Conservation (phyloP, 73 alveolate species). For the Halteria grandinella region DNA sequence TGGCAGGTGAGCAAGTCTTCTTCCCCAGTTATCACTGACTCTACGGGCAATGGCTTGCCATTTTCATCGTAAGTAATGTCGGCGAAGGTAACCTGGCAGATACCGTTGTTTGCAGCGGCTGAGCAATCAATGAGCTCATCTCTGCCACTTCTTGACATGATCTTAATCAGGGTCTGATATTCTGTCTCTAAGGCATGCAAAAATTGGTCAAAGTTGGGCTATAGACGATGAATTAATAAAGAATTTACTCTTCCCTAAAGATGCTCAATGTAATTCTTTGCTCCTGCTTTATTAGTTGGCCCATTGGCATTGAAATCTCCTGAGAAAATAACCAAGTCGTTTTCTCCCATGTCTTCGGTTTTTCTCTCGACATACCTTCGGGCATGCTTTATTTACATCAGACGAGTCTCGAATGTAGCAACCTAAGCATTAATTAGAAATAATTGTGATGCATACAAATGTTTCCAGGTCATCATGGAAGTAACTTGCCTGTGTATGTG, state of each 20-base stretch:
- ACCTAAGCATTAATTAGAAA: conserved; percentile 49
- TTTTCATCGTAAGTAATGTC: conserved; percentile 62
- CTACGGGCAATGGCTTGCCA: conserved; percentile 65
- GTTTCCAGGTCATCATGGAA: no score
- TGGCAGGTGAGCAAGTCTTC: conserved; percentile 70
- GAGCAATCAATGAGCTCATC: conserved; percentile 80
- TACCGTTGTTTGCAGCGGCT: conserved; percentile 65
- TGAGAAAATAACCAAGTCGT: conserved; percentile 66
- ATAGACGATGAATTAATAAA: no score
- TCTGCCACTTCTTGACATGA: conserved; percentile 65
- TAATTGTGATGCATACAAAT: background rate
- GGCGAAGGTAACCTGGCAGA: conserved; percentile 73
- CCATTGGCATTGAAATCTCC: conserved; percentile 93
- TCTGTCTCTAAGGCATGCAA: conserved; percentile 40
- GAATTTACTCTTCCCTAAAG: conserved; percentile 40
- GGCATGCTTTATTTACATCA: conserved; percentile 59
- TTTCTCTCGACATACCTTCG: conserved; percentile 64
- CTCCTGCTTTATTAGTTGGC: conserved; percentile 37
- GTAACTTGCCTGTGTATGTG: conserved; percentile 92
- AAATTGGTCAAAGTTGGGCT: conserved; percentile 30
- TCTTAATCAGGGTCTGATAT: conserved; percentile 66
- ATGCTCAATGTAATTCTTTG: conserved; percentile 37
- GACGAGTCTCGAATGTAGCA: conserved; percentile 76
- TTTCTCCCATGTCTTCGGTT: conserved; percentile 58
- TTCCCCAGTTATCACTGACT: conserved; percentile 73